These are phyloP conservation scores for Scutellaria baicalensis DNA, from an alignment of 257 asterid genomes.

Conservation along the genomic window DNA sequence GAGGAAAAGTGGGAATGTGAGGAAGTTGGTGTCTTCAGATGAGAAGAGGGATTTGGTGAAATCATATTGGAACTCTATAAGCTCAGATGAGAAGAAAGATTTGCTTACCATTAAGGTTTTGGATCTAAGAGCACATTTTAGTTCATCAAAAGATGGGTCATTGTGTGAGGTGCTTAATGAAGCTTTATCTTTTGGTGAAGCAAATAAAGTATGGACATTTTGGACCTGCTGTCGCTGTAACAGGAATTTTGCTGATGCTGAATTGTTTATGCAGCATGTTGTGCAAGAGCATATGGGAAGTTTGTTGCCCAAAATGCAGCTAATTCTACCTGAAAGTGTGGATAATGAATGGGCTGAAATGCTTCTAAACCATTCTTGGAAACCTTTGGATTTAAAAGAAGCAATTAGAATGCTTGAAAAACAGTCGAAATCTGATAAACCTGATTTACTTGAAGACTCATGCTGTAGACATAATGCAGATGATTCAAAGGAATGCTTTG, in stretches of 20 bases:
- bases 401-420: slow-evolving; percentile 44
- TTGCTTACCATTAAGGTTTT: slow-evolving; percentile 35
- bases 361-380: slow-evolving; percentile 83
- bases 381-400: slow-evolving; percentile 64
- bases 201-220: slow-evolving; percentile 42
- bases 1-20: slow-evolving; percentile 42
- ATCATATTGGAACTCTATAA: slow-evolving; percentile 58
- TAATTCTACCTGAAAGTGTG: slow-evolving; percentile 62
- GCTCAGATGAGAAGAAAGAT: slow-evolving; percentile 45
- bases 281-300: slow-evolving; percentile 52
- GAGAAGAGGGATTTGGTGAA: slow-evolving; percentile 67
- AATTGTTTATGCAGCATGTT: slow-evolving; percentile 43
- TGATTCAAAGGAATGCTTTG: slow-evolving; percentile 59
- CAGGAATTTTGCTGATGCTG: slow-evolving; percentile 42
- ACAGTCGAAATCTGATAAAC: slow-evolving; percentile 37
- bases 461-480: slow-evolving; percentile 30
- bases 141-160: slow-evolving; percentile 41
- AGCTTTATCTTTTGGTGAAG: slow-evolving; percentile 50
- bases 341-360: slow-evolving; percentile 83
- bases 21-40: slow-evolving; percentile 51
- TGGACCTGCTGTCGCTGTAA: slow-evolving; percentile 61
- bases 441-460: slow-evolving; percentile 41
- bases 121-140: slow-evolving; percentile 56
- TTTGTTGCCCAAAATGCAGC: slow-evolving; percentile 70
- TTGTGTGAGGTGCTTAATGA: slow-evolving; percentile 46